These are phyloP conservation scores for Fusarium coicis DNA, from an alignment of 2,329 filamentous ascomycete species.

Conservation along the genomic window DNA sequence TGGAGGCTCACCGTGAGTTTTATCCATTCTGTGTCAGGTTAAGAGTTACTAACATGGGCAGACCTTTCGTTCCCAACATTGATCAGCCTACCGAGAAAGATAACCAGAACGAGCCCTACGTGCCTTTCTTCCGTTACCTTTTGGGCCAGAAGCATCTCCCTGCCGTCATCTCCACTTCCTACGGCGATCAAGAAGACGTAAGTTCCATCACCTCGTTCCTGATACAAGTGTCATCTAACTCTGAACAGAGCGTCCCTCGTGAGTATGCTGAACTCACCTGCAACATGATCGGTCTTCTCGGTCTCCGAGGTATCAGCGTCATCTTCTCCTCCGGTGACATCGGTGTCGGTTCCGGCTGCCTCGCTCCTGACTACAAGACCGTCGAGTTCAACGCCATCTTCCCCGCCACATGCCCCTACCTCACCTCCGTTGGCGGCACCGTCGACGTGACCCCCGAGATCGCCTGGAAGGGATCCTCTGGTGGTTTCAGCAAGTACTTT, in stretches of 20 bases:
- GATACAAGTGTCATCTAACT: neutral
- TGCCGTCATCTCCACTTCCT: conserved; percentile 14
- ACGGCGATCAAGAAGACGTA: conserved; percentile 26
- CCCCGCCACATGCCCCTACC: conserved; percentile 56
- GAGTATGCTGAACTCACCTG: conserved; percentile 24
- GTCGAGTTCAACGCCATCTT: conserved; percentile 51
- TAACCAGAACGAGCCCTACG: conserved; percentile 24
- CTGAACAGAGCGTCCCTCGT: conserved; percentile 4
- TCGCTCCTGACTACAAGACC: conserved; percentile 30
- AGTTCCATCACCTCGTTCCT: accelerated
- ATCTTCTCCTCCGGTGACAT: conserved; percentile 54
- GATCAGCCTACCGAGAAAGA: conserved; percentile 21
- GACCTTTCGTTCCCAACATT: conserved; percentile 24
- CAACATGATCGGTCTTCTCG: conserved; percentile 22
- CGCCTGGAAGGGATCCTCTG: conserved; percentile 56
- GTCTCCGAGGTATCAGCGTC: conserved; percentile 42
- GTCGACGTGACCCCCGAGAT: conserved; percentile 58
- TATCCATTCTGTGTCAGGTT: accelerated
- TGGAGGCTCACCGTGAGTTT: conserved; percentile 14
- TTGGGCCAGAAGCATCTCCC: conserved; percentile 13
- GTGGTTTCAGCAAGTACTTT: conserved; percentile 63
- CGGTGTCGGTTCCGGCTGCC: conserved; percentile 35
- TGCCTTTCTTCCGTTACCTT: conserved; percentile 21
- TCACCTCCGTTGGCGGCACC: conserved; percentile 65
- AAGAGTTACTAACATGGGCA: neutral